phyloP scores from a whole-genome alignment of 2,329 filamentous ascomycete species.

The Diplodia sapinea region DNA sequence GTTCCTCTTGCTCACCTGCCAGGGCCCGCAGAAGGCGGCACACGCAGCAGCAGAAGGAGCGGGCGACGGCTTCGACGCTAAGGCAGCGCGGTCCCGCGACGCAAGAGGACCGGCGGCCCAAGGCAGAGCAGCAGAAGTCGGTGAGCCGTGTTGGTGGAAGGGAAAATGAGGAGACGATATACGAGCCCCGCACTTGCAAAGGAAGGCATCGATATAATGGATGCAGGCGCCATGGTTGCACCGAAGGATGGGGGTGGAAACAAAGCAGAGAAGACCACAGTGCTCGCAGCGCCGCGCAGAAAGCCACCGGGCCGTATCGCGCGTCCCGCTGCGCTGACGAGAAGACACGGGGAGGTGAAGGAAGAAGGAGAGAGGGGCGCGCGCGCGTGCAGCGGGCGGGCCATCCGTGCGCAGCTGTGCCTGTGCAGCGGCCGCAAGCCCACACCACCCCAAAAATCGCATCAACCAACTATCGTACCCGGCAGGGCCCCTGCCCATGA shows the following conservation, averaged over 20 bases:
- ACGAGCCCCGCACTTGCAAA: conserved; percentile 1
- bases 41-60: neutral
- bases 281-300: neutral
- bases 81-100: neutral
- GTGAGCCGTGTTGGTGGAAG: neutral
- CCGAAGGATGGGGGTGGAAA: neutral
- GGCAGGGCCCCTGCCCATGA: neutral
- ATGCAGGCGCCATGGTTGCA: neutral
- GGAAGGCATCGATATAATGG: conserved; percentile 10
- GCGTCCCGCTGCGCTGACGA: neutral
- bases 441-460: neutral
- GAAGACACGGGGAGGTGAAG: neutral
- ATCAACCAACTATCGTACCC: neutral
- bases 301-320: too few relatives aligned
- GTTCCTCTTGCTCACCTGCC: neutral
- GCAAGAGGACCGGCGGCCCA: neutral
- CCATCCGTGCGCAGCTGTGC: conserved; percentile 6
- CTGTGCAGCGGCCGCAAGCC: neutral
- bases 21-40: neutral
- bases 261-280: neutral
- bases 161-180: neutral
- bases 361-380: neutral
- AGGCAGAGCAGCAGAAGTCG: neutral
- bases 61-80: neutral
- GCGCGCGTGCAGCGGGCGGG: neutral